These are phyloP conservation scores for Eleusine coracana DNA, from an alignment of 176 grass and related monocot species.

Conservation along the genomic window DNA sequence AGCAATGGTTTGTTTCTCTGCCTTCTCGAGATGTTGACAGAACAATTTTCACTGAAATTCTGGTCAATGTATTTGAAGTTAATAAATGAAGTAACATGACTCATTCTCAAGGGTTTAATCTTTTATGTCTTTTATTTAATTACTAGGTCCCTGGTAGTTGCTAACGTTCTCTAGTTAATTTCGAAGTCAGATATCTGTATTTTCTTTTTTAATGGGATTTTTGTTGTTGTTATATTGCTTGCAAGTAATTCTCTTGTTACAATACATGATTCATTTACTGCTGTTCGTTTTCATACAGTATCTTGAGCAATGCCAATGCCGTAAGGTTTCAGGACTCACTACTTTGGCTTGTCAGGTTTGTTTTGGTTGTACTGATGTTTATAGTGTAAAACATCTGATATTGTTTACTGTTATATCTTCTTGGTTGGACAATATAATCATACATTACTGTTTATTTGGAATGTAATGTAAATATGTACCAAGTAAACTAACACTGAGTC, in stretches of 20 bases:
- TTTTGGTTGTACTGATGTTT: conserved; percentile 23
- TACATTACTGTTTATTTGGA: conserved; percentile 19
- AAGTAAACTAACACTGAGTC: conserved; percentile 19
- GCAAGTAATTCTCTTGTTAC: neutral
- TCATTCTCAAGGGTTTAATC: neutral
- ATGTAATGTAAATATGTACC: conserved; percentile 23
- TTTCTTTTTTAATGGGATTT: neutral
- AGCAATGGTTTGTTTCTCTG: neutral
- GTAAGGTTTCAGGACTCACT: conserved; percentile 74
- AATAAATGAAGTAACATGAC: conserved; percentile 14
- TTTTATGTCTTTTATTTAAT: conserved; percentile 15
- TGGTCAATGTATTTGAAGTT: neutral
- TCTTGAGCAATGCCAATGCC: conserved; percentile 66
- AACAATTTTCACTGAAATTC: conserved; percentile 16
- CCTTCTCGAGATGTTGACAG: neutral
- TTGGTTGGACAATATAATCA: neutral
- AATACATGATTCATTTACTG: conserved; percentile 37
- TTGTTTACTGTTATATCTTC: neutral
- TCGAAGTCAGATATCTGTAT: conserved; percentile 6
- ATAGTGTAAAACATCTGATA: conserved; percentile 16
- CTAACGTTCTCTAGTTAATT: conserved; percentile 25
- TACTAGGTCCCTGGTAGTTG: conserved; percentile 10
- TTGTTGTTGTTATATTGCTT: conserved; percentile 28
- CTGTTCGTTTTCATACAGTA: conserved; percentile 56
- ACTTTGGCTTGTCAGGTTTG: conserved; percentile 85